phyloP scores from a whole-genome alignment of 768 basidiomycete genomes.

The Porphyrellus cyaneotinctus region DNA sequence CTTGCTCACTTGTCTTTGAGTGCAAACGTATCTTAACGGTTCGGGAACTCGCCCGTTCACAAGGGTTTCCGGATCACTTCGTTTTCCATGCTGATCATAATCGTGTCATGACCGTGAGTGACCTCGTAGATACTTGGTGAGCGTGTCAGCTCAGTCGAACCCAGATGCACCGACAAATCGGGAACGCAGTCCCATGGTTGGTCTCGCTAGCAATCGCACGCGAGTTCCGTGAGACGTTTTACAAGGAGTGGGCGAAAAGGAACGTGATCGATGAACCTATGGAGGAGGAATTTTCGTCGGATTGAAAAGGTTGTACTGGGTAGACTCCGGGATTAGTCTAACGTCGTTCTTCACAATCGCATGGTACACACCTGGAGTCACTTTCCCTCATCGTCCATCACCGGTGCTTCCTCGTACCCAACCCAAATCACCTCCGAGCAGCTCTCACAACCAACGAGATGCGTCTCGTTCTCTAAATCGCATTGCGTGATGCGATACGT shows the following conservation, averaged over 20 bases:
- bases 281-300: conserved; percentile 30
- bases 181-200: conserved; percentile 73
- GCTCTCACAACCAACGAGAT: conserved; percentile 66
- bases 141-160: neutral
- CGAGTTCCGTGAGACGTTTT: conserved; percentile 49
- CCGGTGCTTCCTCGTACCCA: conserved; percentile 60
- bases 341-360: neutral
- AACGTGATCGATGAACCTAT: conserved; percentile 21
- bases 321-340: neutral
- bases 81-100: conserved; percentile 50
- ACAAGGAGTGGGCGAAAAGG: conserved; percentile 46
- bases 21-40: conserved; percentile 69
- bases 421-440: conserved; percentile 86
- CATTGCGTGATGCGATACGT: conserved; percentile 51
- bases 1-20: conserved; percentile 32
- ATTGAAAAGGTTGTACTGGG: neutral
- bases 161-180: conserved; percentile 81
- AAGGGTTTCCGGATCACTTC: conserved; percentile 79
- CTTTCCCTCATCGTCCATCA: conserved; percentile 23
- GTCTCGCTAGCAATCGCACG: conserved; percentile 61
- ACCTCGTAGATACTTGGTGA: neutral
- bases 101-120: conserved; percentile 58
- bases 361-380: neutral
- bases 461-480: conserved; percentile 66
- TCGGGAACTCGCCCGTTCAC: conserved; percentile 73